Base-by-base conservation (phyloP, 306 rosid genomes). In the Cicer arietinum region DNA sequence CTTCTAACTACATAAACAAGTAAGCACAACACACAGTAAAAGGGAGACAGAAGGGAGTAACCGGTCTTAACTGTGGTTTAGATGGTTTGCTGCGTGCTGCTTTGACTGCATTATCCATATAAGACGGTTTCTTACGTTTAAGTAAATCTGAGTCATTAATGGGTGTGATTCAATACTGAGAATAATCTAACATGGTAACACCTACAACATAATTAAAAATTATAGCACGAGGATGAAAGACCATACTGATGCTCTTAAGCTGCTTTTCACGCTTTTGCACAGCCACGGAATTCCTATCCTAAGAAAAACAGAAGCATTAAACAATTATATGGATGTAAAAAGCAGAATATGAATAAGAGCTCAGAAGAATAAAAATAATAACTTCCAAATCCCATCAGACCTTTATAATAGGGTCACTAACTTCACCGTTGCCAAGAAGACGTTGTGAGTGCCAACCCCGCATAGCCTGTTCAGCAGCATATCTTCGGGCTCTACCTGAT, bases 371-470 rank as follows among this genome's bases (percentile, higher is more conserved):
- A 43, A 14, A 37, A 70, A 86, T 68, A 69, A 47, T 16, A 20
- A 72, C 47, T 67, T 70, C 62, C 68, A 62, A 79, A 69, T 59
- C 82, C 47, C 70, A 71, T 42, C 86, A 80, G 41, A 94, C 99
- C 96, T 92, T 94, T 52, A 92, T 90, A 71, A 92, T 88, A 22
- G 99, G 99, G 74, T 92, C 99, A 79, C 96, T 88, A 77, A 92
- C 98, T 92, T 92, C 98, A 75, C 98, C 99, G 65, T 90, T 89
- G 77, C 96, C 97, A 61, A 90, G 92, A 82, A 95, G 90, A 69
- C 97, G 96, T 52, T 94, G 97, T 14, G 99, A 95, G 79, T 95
- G 99, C 99, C 99, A 92, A 79, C 99, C 98, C 73, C 91, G 98
- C 99, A 95, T 95, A 67, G 99, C 99, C 52, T 97, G 95, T 83